Percentiles rank a stretch among this genome's conserved stretches.
phyloP scores from a whole-genome alignment of 768 basidiomycete species.

The Lactarius pseudohatsudake region DNA sequence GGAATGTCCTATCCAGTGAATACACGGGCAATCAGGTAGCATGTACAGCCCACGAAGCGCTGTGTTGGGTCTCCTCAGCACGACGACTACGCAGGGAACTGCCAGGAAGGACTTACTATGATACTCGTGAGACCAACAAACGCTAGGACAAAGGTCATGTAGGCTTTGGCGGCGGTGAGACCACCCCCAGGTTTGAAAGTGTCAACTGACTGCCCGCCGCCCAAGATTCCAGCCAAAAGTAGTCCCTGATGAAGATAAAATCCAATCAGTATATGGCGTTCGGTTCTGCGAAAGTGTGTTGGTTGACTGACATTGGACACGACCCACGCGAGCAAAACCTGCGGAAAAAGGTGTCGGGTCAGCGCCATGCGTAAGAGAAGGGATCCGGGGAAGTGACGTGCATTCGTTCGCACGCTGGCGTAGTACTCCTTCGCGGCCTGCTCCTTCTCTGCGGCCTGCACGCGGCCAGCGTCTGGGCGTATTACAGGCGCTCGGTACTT shows the following conservation, averaged over 20 bases:
- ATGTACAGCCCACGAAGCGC: conserved; percentile 59
- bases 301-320: conserved; percentile 66
- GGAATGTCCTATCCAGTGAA: conserved; percentile 46
- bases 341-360: neutral
- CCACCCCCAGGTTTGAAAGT: conserved; percentile 56
- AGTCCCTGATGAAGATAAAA: conserved; percentile 48
- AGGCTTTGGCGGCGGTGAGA: conserved; percentile 62
- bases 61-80: conserved; percentile 35
- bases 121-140: conserved; percentile 80
- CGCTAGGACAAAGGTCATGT: conserved; percentile 76
- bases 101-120: conserved; percentile 42
- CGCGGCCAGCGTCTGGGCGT: conserved; percentile 32
- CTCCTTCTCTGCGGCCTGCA: conserved; percentile 60
- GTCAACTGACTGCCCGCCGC: conserved; percentile 53
- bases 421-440: conserved; percentile 83
- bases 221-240: conserved; percentile 66
- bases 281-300: neutral
- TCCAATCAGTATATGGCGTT: neutral
- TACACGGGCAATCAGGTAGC: conserved; percentile 51
- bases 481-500: conserved; percentile 49
- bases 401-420: conserved; percentile 83
- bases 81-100: neutral
- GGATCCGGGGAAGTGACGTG: conserved; percentile 29
- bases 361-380: neutral
- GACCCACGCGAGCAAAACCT: conserved; percentile 79